Evolutionary conservation across 805 yeast species (phyloP).

Genomic region (Candida incommunis): DNA sequence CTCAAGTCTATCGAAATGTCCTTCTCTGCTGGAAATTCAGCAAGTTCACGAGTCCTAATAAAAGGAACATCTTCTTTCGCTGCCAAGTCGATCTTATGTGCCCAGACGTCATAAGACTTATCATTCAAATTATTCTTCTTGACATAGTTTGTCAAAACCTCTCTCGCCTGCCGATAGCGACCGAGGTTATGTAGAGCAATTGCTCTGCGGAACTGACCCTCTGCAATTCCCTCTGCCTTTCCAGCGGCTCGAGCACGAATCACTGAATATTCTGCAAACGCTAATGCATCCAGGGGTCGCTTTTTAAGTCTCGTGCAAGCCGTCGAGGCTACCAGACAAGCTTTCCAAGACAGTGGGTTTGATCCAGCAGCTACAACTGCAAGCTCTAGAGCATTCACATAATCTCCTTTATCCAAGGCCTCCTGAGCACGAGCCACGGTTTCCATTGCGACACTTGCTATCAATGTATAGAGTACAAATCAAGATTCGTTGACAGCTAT

Average conservation of each 20-base stretch:
- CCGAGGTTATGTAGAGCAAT: conserved; percentile 15
- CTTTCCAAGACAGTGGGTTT: not conserved
- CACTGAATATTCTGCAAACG: conserved; percentile 15
- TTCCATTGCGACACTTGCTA: too few relatives aligned
- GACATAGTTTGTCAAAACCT: conserved; percentile 13
- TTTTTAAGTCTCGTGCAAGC: conserved; percentile 9
- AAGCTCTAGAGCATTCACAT: not conserved
- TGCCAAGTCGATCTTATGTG: conserved; percentile 7
- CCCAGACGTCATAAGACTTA: conserved; percentile 10
- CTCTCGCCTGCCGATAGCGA: conserved; percentile 14
- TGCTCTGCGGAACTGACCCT: conserved; percentile 22
- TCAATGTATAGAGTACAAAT: too few relatives aligned
- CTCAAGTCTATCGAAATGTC: not conserved
- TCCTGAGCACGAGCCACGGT: not conserved
- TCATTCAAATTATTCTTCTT: conserved; percentile 9
- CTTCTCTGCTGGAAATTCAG: not conserved
- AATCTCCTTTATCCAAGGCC: not conserved
- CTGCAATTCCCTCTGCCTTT: conserved; percentile 9
- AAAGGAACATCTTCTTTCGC: conserved; percentile 3
- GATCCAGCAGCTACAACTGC: not conserved
- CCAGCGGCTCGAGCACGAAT: conserved; percentile 3
- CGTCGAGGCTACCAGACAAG: conserved; percentile 4
- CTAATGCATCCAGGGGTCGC: conserved; percentile 8
- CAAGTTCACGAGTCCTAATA: not conserved
- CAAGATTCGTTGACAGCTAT: too few relatives aligned